These are phyloP conservation scores for Boletellus sp. DNA, from an alignment of 768 basidiomycete genomes.

Conservation along the genomic window DNA sequence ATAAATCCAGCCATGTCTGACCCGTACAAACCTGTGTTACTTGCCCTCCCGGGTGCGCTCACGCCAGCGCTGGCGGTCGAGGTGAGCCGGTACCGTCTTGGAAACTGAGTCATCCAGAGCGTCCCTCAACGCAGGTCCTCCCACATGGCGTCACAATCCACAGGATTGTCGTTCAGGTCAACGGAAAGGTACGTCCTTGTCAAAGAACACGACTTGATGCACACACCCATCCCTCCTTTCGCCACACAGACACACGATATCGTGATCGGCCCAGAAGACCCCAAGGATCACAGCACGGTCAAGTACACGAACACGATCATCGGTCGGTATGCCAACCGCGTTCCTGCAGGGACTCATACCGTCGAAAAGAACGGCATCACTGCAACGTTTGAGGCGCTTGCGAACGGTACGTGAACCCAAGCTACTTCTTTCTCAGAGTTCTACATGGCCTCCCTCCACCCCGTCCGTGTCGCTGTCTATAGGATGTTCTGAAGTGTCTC, in stretches of 20 bases:
- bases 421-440: neutral
- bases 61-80: slow-evolving; percentile 62
- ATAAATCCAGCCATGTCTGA: slow-evolving; percentile 28
- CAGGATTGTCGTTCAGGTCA: slow-evolving; percentile 58
- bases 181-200: slow-evolving; percentile 48
- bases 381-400: slow-evolving; percentile 42
- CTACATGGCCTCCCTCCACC: too few species aligned
- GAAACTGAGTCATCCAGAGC: neutral
- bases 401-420: slow-evolving; percentile 30
- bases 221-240: neutral
- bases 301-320: slow-evolving; percentile 73
- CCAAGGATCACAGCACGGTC: slow-evolving; percentile 52
- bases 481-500: slow-evolving; percentile 56
- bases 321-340: slow-evolving; percentile 69
- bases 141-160: slow-evolving; percentile 69
- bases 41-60: slow-evolving; percentile 47
- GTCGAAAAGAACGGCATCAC: slow-evolving; percentile 52
- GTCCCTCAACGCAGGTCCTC: slow-evolving; percentile 43
- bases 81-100: slow-evolving; percentile 34
- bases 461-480: neutral
- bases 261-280: slow-evolving; percentile 67
- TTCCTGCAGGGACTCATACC: slow-evolving; percentile 55
- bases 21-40: slow-evolving; percentile 48
- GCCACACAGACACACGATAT: slow-evolving; percentile 64
- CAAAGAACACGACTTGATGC: too few species aligned